Evolutionary conservation across 1,139 yeast species (phyloP), one percentile per base, ranked within the genome.

Genomic region (Candida glucosophila): DNA sequence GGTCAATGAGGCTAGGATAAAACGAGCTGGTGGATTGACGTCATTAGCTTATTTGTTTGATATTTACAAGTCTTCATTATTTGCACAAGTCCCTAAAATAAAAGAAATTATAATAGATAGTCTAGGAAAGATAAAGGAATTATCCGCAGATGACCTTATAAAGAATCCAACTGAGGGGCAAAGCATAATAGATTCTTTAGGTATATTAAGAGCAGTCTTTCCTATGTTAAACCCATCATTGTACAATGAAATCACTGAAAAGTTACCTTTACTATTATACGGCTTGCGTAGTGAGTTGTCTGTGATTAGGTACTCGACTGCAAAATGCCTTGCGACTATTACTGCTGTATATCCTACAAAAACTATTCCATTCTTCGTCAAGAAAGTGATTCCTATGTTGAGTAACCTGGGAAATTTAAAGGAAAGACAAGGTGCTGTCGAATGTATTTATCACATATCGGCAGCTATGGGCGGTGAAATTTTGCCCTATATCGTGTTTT

Each of bases 391-490:
- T 22, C 96, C 97, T 2, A 66, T 83, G 70, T 60, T 90, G 41
- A 76, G 76, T 37, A 85, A 80, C 51, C 85, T 92, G 1, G 75
- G 83, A n/a, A 73, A 71, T 20, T 55, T 77, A n/a, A 66, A 58
- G 22, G 79, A 78, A 35, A 71, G 98, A 36, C 96, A 90, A 55
- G 98, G 99, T 43, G 90, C 94, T 4, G 79, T 86, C 31, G 99
- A 92, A 55, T 73, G 93, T 15, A 70, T 90, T 6, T 86, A 85
- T 48, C 96, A 90, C 47, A 61, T 90, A 28, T 75, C 95, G 2
- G 64, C 68, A 14, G 70, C 82, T 2, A 85, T 92, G 96, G 96
- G 94, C 2, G 66, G 85, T 4, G 80, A 74, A 36, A 85, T 92
- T 31, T 60, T 92, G 31, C 99, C 99, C 0, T 92, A 90, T 51